phyloP scores from a whole-genome alignment of 306 rosid genomes.

The Cucurbita maxima region DNA sequence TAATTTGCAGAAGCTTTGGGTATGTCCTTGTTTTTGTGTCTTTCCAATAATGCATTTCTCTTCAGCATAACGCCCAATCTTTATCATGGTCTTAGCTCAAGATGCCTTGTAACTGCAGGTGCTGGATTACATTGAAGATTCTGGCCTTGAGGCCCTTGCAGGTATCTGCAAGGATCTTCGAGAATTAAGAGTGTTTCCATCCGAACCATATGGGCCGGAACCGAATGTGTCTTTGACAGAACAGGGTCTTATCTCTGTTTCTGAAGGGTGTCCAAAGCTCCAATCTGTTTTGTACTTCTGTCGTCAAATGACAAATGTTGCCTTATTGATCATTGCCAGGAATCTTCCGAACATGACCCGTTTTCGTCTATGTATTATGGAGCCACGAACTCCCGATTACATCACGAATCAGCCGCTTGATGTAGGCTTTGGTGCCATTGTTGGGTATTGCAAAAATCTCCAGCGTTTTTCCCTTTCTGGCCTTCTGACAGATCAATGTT shows the following conservation, averaged over 20 bases:
- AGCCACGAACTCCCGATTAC: slow-evolving; percentile 67
- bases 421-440: slow-evolving; percentile 89
- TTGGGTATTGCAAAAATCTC: slow-evolving; percentile 89
- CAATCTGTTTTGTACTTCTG: slow-evolving; percentile 89
- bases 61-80: not conserved
- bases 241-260: slow-evolving; percentile 73
- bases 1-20: slow-evolving; percentile 76
- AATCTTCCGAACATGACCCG: slow-evolving; percentile 74
- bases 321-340: slow-evolving; percentile 60
- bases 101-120: slow-evolving; percentile 35
- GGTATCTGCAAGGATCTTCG: slow-evolving; percentile 71
- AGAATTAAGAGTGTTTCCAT: slow-evolving; percentile 88
- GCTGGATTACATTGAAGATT: slow-evolving; percentile 84
- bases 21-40: slow-evolving; percentile 18
- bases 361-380: slow-evolving; percentile 85
- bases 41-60: not conserved
- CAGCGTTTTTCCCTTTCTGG: slow-evolving; percentile 83
- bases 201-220: slow-evolving; percentile 58
- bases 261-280: slow-evolving; percentile 93
- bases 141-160: slow-evolving; percentile 68
- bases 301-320: slow-evolving; percentile 86
- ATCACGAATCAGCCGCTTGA: slow-evolving; percentile 57
- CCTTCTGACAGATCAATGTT: slow-evolving; percentile 68
- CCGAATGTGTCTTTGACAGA: slow-evolving; percentile 74
- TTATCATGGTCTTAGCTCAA: not conserved